Evolutionary conservation across 352 stramenopile species (phyloP).

Genomic region (Blastocystis sp.): DNA sequence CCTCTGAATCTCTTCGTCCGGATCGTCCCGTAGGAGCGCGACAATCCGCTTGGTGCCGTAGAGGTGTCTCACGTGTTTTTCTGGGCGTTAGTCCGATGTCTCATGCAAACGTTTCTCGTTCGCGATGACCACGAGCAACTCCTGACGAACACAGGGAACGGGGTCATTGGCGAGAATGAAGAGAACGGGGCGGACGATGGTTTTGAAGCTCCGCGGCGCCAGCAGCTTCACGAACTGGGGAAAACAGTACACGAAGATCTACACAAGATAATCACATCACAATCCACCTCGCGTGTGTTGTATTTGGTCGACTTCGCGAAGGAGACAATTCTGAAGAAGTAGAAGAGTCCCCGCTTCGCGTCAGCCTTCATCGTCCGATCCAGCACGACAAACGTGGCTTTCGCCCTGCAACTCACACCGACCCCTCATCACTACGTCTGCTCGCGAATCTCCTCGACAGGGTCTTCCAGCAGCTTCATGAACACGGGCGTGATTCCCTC

Average conservation of each 20-base stretch:
- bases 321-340: slow-evolving; percentile 9
- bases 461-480: slow-evolving; percentile 9
- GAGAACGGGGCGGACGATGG: slow-evolving; percentile 11
- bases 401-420: not conserved
- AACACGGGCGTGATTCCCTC: not conserved
- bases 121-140: not conserved
- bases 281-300: not conserved
- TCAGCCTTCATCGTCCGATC: not conserved
- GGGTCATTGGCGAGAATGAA: not conserved
- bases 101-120: not conserved
- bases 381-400: not conserved
- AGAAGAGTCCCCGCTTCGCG: not conserved
- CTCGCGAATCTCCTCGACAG: not conserved
- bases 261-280: not conserved
- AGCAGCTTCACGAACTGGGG: not conserved
- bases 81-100: not conserved
- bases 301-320: slow-evolving; percentile 48
- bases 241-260: slow-evolving; percentile 15
- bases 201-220: not conserved
- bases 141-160: slow-evolving; percentile 9
- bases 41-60: not conserved
- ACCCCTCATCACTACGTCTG: not conserved
- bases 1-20: not conserved
- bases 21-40: not conserved
- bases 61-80: not conserved